phyloP scores from a whole-genome alignment of 31 red algal genomes.

The Porphyra umbilicalis region DNA sequence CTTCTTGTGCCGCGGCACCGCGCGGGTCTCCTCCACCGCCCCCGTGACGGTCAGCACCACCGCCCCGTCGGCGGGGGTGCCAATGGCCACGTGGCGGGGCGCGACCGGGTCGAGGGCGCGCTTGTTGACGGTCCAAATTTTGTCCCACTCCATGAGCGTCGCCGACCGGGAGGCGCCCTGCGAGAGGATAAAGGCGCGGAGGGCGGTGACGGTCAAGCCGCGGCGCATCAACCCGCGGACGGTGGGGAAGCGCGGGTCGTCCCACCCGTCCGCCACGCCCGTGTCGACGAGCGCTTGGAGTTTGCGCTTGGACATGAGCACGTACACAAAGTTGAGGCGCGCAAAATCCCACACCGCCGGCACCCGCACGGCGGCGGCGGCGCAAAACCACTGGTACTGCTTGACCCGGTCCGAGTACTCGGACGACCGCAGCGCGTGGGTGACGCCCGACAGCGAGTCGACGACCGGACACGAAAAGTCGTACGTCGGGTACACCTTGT shows the following conservation, averaged over 20 bases:
- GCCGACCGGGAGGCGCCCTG: constrained; percentile 87
- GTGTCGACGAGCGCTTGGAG: constrained; percentile 81
- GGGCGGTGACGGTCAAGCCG: constrained; percentile 83
- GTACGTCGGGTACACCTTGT: constrained; percentile 98
- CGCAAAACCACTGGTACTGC: constrained; percentile 88
- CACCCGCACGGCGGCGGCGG: constrained; percentile 56
- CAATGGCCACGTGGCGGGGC: constrained; percentile 76
- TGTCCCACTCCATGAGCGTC: constrained; percentile 97
- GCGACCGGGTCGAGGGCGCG: constrained; percentile 93
- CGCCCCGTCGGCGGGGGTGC: background rate
- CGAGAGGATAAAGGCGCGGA: constrained; percentile 94
- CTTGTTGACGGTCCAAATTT: constrained; percentile 99
- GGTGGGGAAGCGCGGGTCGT: constrained; percentile 98
- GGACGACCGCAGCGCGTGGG: constrained; percentile 86
- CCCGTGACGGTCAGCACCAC: constrained; percentile 36
- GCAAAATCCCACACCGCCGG: constrained; percentile 96
- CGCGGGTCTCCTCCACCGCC: constrained; percentile 41
- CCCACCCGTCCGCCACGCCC: constrained; percentile 82
- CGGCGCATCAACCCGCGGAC: constrained; percentile 80
- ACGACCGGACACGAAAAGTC: constrained; percentile 99
- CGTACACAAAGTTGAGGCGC: constrained; percentile 86
- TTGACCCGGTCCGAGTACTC: constrained; percentile 96
- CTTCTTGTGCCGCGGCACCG: constrained; percentile 90
- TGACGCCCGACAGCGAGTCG: constrained; percentile 93
- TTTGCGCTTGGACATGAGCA: constrained; percentile 95